Base-by-base conservation (phyloP, 2,329 filamentous ascomycete genomes). In the Pseudocercospora crystallina region DNA sequence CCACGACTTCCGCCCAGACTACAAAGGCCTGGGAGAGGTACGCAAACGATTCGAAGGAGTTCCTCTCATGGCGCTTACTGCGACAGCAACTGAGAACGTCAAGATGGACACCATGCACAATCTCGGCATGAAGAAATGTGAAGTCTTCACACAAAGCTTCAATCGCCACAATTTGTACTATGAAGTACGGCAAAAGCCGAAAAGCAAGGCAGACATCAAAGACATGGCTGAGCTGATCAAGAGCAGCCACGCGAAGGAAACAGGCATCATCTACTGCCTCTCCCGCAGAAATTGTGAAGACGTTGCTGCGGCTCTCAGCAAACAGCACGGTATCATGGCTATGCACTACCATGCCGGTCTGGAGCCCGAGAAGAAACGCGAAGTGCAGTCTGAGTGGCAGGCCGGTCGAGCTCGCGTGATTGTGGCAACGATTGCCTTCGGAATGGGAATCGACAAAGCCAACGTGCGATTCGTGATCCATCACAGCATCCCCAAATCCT, bases 371-470 rank as follows among this genome's bases (percentile, higher is more conserved):
- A 81, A 87, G 44, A 92, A 92, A 67, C 77, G 79, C 1, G 68
- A 78, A 5, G 80, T 94, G 4, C 92, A 97, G 69, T 80, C 80
- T 53, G 71, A 83, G 29, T 99, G 94, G 94, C 94, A 99, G 69
- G 75, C 73, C 37, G 90, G 90, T 5, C 73, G 77, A 44, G 81
- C 86, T 63, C 87, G 96, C 60, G 88, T 99, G 31, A 95, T 99
- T 36, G 94, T 97, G 43, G 94, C 94, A 13, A 99, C 94, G 0
- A 97, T 99, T 68, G 94, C 94, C 20, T 99, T 99, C 67, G 94
- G 94, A 5, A 99, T 99, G 94, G 94, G 94, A 11, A 99, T 99
- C 58, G 94, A 99, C 75, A 99, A 99, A 69, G 82, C 92, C 0
- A 87, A 99, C 68, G 94, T 99, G 42, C 87, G 94, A 29, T 99